Conservation (phyloP, 352 stramenopile genomes). For the Achlya hypogyna region DNA sequence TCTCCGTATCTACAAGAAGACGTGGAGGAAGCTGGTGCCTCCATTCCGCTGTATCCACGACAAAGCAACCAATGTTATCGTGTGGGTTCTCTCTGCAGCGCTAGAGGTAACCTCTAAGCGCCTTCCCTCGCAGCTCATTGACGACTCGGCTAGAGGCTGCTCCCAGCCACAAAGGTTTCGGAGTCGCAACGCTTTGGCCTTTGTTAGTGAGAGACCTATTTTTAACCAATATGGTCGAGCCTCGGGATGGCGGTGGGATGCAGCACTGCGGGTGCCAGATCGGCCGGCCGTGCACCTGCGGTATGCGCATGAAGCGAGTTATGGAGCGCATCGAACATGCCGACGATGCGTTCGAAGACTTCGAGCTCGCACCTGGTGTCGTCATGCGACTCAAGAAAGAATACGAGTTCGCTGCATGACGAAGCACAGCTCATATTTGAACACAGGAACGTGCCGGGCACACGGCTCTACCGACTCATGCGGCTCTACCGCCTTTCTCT, state of each 20-base stretch:
- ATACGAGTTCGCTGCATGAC: slow-evolving; percentile 1
- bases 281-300: slow-evolving; percentile 13
- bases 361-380: slow-evolving; percentile 12
- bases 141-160: too few species aligned
- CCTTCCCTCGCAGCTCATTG: too few species aligned
- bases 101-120: too few species aligned
- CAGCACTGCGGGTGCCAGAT: slow-evolving; percentile 10
- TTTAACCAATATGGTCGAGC: neutral
- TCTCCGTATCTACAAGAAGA: too few species aligned
- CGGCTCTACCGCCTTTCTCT: slow-evolving; percentile 11
- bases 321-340: neutral
- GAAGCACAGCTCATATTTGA: neutral
- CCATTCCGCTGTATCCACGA: too few species aligned
- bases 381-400: slow-evolving; percentile 16
- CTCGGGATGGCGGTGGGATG: slow-evolving; percentile 6
- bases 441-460: slow-evolving; percentile 9
- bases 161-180: too few species aligned
- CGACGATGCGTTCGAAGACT: neutral
- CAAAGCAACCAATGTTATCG: too few species aligned
- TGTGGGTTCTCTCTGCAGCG: too few species aligned
- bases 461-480: slow-evolving; percentile 11
- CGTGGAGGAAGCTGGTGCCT: too few species aligned
- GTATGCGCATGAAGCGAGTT: neutral
- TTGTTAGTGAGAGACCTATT: too few species aligned
- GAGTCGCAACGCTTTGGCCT: too few species aligned